phyloP scores from a whole-genome alignment of 208 protist species.

The Crithidia fasciculata region DNA sequence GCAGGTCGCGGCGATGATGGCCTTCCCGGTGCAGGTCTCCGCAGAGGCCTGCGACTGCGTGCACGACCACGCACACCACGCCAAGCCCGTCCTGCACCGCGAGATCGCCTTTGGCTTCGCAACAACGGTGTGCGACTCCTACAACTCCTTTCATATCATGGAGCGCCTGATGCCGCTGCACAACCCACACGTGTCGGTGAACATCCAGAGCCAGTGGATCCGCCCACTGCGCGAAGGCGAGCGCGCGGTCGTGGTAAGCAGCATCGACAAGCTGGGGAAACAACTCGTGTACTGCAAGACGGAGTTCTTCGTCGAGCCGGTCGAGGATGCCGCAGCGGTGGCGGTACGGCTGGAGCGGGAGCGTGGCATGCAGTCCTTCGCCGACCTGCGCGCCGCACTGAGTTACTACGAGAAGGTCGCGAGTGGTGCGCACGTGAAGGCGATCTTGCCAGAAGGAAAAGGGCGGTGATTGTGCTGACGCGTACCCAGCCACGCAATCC shows the following conservation, averaged over 20 bases:
- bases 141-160: constrained; percentile 76
- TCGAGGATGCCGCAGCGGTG: constrained; percentile 13
- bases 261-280: constrained; percentile 77
- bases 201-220: constrained; percentile 48
- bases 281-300: constrained; percentile 70
- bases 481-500: too few relatives aligned
- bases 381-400: constrained; percentile 47
- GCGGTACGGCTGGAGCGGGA: constrained; percentile 28
- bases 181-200: constrained; percentile 69
- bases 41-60: constrained; percentile 44
- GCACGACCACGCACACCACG: background rate
- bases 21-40: constrained; percentile 53
- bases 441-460: constrained; percentile 29
- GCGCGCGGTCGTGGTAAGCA: constrained; percentile 58
- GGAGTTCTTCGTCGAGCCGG: constrained; percentile 33
- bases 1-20: constrained; percentile 45
- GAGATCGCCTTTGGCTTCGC: constrained; percentile 52
- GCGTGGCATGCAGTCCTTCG: constrained; percentile 25
- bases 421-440: constrained; percentile 70
- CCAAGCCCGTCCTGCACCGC: background rate
- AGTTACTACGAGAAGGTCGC: constrained; percentile 47
- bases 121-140: constrained; percentile 57
- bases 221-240: constrained; percentile 49
- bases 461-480: too few relatives aligned
- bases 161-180: constrained; percentile 54